Conservation (phyloP, 805 yeast genomes). For the Hanseniaspora opuntiae region DNA sequence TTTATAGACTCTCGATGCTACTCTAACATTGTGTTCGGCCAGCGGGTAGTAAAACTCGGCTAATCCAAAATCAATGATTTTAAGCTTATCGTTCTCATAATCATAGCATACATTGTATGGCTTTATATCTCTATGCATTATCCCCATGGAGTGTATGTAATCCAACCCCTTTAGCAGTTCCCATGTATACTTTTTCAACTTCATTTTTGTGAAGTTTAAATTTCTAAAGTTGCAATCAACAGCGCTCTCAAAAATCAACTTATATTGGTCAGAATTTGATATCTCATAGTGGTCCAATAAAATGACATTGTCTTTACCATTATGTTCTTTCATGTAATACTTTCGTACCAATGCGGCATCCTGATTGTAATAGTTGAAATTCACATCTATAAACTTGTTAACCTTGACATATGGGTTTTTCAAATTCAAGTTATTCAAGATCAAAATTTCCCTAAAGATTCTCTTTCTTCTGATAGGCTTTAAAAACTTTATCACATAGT, state of each 20-base stretch:
- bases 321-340: slow-evolving; percentile 23
- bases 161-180: slow-evolving; percentile 74
- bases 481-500: slow-evolving; percentile 74
- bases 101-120: slow-evolving; percentile 95
- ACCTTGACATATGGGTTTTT: slow-evolving; percentile 2
- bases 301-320: slow-evolving; percentile 51
- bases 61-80: slow-evolving; percentile 89
- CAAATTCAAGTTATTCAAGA: slow-evolving; percentile 58
- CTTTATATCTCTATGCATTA: slow-evolving; percentile 90
- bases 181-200: slow-evolving; percentile 70
- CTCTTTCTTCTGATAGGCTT: slow-evolving; percentile 90
- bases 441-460: slow-evolving; percentile 78
- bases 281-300: slow-evolving; percentile 29
- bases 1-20: slow-evolving; percentile 83
- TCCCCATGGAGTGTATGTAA: slow-evolving; percentile 86
- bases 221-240: slow-evolving; percentile 71
- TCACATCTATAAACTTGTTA: not conserved
- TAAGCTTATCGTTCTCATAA: slow-evolving; percentile 51
- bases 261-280: slow-evolving; percentile 73
- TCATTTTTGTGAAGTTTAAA: slow-evolving; percentile 55
- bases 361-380: not conserved
- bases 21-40: slow-evolving; percentile 81
- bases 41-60: slow-evolving; percentile 90
- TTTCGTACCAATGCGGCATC: not conserved
- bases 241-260: slow-evolving; percentile 72